Conservation (phyloP, 1,139 yeast genomes). For the Pichia sp. region DNA sequence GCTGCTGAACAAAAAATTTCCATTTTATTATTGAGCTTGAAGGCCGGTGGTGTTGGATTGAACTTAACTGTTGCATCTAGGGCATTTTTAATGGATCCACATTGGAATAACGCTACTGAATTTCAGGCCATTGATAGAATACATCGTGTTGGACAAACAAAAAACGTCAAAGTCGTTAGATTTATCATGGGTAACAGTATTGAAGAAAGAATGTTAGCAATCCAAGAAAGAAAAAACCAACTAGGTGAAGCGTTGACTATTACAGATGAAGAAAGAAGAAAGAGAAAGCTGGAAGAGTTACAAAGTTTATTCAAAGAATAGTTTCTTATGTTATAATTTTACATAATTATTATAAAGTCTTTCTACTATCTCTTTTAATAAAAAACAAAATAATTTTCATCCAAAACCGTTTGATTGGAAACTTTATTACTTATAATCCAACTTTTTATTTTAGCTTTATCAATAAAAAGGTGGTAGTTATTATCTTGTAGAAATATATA, state of each 20-base stretch:
- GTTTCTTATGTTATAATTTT: not conserved
- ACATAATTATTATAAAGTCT: not conserved
- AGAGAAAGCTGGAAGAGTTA: constrained; percentile 74
- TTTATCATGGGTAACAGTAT: constrained; percentile 79
- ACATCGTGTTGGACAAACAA: constrained; percentile 83
- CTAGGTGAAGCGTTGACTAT: constrained; percentile 81
- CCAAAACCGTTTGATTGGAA: constrained; percentile 1
- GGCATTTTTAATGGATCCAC: constrained; percentile 94
- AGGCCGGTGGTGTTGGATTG: constrained; percentile 95
- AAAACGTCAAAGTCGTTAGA: constrained; percentile 65
- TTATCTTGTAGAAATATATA: constrained; percentile 21
- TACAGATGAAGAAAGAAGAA: constrained; percentile 66
- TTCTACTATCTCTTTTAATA: not conserved
- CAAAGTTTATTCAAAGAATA: constrained; percentile 48
- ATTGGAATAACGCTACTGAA: constrained; percentile 96
- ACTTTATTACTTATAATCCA: constrained; percentile 26
- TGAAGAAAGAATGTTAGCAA: constrained; percentile 84
- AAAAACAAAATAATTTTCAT: constrained; percentile 7
- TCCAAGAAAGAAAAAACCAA: constrained; percentile 81
- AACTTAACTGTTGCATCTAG: constrained; percentile 80
- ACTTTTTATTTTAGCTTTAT: constrained; percentile 20
- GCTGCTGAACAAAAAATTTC: constrained; percentile 36
- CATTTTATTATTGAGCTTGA: constrained; percentile 66
- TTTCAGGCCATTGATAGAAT: constrained; percentile 93
- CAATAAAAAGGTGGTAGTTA: constrained; percentile 20